Evolutionary conservation across 129 eudicot species (phyloP), one percentile per base, ranked within the genome.

Genomic region (Glebionis coronaria): DNA sequence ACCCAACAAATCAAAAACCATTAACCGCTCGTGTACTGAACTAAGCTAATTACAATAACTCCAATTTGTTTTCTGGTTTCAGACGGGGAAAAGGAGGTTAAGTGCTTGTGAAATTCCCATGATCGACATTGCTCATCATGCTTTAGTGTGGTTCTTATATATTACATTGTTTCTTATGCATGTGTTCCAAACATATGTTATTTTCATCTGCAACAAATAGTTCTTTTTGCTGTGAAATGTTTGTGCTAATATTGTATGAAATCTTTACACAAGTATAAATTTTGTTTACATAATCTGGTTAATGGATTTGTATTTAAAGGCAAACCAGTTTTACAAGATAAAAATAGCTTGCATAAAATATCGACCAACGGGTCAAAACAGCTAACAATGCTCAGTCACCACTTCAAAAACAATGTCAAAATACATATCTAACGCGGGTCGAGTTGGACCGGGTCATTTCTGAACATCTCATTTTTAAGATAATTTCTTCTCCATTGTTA

Each of bases 41-140:
- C 38, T 31, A 31, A 31, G 38, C 38, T 31, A 31, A 63, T 64
- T 3, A 50, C 63, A 35, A 51, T 59, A 28, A 59, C 38, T 71
- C 56, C 21, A 44, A 44, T 53, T 12, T 78, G 19, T 57, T 49
- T 31, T 35, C 12, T 2, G 44, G 28, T 76, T 84, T 52, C 72
- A 92, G 98, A 96, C 86, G 71, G 98, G 98, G 72, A 86, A 96
- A 79, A 92, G 88, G 98, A 82, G 96, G 74, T 68, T 96, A 92
- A 88, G 98, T 95, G 25, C n/a, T 60, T 28, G 47, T 2, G 47
- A 31, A 12, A 60, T 60, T 14, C n/a, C n/a, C n/a, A n/a, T n/a
- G n/a, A n/a, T n/a, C n/a, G n/a, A n/a, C n/a, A n/a, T n/a, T n/a
- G n/a, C n/a, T n/a, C n/a, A 29, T 4, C 35, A 29, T 60, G 47